Evolutionary conservation across 345 rosid genomes (phyloP).

Genomic region (Sapria himalayana): DNA sequence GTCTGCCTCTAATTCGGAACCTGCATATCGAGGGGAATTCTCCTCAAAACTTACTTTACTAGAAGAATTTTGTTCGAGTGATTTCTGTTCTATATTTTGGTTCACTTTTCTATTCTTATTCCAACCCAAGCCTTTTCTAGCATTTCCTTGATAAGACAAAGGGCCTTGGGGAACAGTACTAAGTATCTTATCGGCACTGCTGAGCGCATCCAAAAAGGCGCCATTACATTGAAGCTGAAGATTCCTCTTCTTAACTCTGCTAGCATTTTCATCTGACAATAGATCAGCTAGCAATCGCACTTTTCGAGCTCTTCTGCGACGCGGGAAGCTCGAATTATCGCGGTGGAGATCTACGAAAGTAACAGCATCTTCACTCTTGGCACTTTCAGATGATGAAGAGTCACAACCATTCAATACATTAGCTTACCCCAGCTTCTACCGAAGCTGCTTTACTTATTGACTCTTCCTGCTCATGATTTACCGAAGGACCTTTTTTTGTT

Average conservation of each 20-base stretch:
- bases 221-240: neutral
- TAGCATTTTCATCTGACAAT: constrained; percentile 29
- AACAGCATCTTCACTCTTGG: constrained; percentile 16
- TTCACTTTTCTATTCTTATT: constrained; percentile 36
- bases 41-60: constrained; percentile 16
- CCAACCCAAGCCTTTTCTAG: constrained; percentile 12
- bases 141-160: constrained; percentile 4
- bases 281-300: constrained; percentile 63
- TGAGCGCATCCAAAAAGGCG: neutral
- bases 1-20: constrained; percentile 20
- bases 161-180: constrained; percentile 1
- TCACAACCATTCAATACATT: constrained; percentile 19
- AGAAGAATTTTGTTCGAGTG: constrained; percentile 16
- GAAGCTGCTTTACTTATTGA: too few relatives aligned
- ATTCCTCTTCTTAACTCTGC: neutral
- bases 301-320: constrained; percentile 43
- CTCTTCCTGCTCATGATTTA: too few relatives aligned
- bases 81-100: constrained; percentile 21
- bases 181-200: too few relatives aligned
- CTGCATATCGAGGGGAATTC: constrained; percentile 11
- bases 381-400: constrained; percentile 35
- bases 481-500: too few relatives aligned
- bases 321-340: constrained; percentile 20
- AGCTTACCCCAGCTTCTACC: too few relatives aligned
- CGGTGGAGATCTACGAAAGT: constrained; percentile 8